phyloP scores from a whole-genome alignment of 768 basidiomycete species.

The Russula lepida region DNA sequence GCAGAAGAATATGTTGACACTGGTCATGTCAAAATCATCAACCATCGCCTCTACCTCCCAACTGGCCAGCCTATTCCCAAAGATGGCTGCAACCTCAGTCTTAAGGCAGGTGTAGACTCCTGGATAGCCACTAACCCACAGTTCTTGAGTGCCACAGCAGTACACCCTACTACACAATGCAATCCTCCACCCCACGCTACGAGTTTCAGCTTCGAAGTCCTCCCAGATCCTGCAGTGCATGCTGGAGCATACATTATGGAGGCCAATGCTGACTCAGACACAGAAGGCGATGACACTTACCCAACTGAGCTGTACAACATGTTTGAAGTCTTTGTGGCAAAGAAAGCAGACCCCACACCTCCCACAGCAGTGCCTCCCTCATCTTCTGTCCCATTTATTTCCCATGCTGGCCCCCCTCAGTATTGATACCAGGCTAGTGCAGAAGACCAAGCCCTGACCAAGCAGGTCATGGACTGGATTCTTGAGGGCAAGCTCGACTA shows the following conservation, averaged over 20 bases:
- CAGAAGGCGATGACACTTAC: background rate
- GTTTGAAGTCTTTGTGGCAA: background rate
- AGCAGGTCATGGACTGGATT: background rate
- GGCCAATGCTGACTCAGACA: background rate
- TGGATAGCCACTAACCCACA: background rate
- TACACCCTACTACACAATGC: background rate
- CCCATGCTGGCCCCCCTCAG: background rate
- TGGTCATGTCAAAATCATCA: background rate
- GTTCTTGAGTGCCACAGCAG: background rate
- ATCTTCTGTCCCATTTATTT: rapidly evolving
- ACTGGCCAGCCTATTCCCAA: background rate
- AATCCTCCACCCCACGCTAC: background rate
- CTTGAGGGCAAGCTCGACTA: background rate
- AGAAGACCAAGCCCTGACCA: background rate
- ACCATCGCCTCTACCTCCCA: background rate
- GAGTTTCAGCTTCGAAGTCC: background rate
- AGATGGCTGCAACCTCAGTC: background rate
- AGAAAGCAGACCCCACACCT: background rate
- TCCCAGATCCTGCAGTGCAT: background rate
- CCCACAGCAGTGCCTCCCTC: background rate
- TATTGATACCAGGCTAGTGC: background rate
- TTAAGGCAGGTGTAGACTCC: background rate
- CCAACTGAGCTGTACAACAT: background rate
- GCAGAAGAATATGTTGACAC: background rate
- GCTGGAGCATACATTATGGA: background rate